Conservation (phyloP, 2,329 filamentous ascomycete genomes). For the Nannizziopsis arthrosporioides region DNA sequence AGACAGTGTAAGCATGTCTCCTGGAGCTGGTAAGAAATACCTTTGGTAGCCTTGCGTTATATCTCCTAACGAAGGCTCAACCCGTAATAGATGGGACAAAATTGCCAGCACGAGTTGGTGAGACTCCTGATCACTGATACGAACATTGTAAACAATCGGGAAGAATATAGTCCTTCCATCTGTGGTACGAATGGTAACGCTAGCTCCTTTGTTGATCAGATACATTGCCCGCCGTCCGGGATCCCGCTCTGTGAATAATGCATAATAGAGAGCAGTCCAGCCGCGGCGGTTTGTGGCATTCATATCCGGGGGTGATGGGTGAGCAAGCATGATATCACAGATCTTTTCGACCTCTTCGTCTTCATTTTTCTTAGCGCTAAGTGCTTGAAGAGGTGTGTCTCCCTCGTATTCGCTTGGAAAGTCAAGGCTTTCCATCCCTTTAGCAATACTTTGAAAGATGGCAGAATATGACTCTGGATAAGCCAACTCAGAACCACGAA, state of each 20-base stretch:
- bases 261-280: conserved; percentile 18
- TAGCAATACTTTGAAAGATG: conserved; percentile 15
- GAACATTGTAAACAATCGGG: conserved; percentile 16
- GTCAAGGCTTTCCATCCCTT: conserved; percentile 15
- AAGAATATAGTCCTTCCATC: conserved; percentile 19
- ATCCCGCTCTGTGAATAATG: conserved; percentile 16
- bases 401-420: conserved; percentile 15
- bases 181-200: conserved; percentile 9
- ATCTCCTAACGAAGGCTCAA: conserved; percentile 1
- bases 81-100: conserved; percentile 13
- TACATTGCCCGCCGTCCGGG: conserved; percentile 16
- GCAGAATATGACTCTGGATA: conserved; percentile 19
- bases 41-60: conserved; percentile 14
- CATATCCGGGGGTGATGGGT: conserved; percentile 15
- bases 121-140: conserved; percentile 17
- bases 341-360: conserved; percentile 20
- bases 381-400: conserved; percentile 19
- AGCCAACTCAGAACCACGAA: conserved; percentile 15
- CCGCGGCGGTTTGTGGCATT: conserved; percentile 16
- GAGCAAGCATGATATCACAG: conserved; percentile 17
- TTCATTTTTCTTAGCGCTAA: conserved; percentile 16
- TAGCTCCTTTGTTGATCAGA: conserved; percentile 18
- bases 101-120: conserved; percentile 18
- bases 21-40: conserved; percentile 13
- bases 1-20: conserved; percentile 13